Evolutionary conservation across 2,329 filamentous ascomycete species (phyloP).

Genomic region (Scopulariopsis brevicaulis): DNA sequence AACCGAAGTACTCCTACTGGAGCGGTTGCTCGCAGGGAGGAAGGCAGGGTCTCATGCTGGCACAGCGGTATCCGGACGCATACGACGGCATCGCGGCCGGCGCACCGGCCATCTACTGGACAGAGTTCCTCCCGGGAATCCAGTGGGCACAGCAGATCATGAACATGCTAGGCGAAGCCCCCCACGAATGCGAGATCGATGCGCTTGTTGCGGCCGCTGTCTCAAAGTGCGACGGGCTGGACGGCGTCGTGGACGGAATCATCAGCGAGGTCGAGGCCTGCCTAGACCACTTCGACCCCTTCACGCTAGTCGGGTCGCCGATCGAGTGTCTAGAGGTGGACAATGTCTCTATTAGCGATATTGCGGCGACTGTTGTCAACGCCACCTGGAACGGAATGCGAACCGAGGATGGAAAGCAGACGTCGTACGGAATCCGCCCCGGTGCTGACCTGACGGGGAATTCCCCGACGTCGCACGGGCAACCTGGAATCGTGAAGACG

Average conservation of each 20-base stretch:
- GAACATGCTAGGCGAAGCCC: constrained; percentile 16
- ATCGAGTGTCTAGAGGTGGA: constrained; percentile 22
- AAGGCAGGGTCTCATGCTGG: constrained; percentile 39
- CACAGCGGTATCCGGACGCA: constrained; percentile 37
- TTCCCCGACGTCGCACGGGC: not conserved
- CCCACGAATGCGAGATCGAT: constrained; percentile 26
- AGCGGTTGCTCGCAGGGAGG: constrained; percentile 43
- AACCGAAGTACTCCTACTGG: constrained; percentile 32
- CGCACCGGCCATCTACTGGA: constrained; percentile 28
- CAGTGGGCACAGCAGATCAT: constrained; percentile 15
- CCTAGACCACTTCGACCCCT: constrained; percentile 15
- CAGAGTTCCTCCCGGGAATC: constrained; percentile 9
- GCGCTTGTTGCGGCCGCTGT: constrained; percentile 26
- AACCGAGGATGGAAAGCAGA: constrained; percentile 14
- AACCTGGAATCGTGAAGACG: not conserved
- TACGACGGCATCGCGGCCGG: constrained; percentile 42
- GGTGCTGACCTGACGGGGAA: constrained; percentile 9
- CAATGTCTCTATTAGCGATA: constrained; percentile 18
- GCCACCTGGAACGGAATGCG: constrained; percentile 16
- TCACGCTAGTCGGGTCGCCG: constrained; percentile 10
- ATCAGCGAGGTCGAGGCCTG: constrained; percentile 31
- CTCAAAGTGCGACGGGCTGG: constrained; percentile 33
- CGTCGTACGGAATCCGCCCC: constrained; percentile 23
- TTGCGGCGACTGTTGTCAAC: constrained; percentile 20
- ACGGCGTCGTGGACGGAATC: constrained; percentile 34